These are phyloP conservation scores for Trypanosoma theileri DNA, from an alignment of 208 protist species.

Conservation along the genomic window DNA sequence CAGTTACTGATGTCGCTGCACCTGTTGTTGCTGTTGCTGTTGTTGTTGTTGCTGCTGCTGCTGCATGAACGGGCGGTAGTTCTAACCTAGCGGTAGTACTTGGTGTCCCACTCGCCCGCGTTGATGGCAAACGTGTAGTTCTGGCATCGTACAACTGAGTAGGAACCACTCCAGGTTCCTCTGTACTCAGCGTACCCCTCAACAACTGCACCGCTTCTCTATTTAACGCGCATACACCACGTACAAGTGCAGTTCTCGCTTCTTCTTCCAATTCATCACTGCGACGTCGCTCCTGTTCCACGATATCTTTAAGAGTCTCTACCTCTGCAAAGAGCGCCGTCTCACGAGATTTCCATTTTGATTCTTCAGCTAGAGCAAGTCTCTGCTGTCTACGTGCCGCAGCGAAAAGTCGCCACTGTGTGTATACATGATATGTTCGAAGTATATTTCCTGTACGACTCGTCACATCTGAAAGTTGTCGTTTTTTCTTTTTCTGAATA, in stretches of 20 bases:
- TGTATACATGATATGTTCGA: constrained; percentile 32
- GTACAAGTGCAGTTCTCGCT: constrained; percentile 79
- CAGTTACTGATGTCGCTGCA: background rate
- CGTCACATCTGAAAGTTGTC: constrained; percentile 15
- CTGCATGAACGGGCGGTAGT: background rate
- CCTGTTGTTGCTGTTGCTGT: background rate
- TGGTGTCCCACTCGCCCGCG: constrained; percentile 9
- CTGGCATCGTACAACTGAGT: constrained; percentile 15
- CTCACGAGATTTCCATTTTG: constrained; percentile 36
- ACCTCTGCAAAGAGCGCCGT: constrained; percentile 46
- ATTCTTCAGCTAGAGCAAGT: constrained; percentile 28
- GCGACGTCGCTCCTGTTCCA: constrained; percentile 35
- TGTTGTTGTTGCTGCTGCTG: constrained; percentile 9
- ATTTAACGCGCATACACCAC: constrained; percentile 88
- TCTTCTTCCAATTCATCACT: constrained; percentile 57
- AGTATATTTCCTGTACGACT: constrained; percentile 14
- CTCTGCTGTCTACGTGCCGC: constrained; percentile 36
- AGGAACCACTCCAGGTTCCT: constrained; percentile 14
- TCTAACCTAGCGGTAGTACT: constrained; percentile 17
- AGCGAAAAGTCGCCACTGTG: constrained; percentile 64
- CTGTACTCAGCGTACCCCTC: constrained; percentile 33
- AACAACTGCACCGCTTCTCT: constrained; percentile 90
- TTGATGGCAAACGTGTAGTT: background rate
- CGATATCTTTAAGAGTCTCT: constrained; percentile 33
- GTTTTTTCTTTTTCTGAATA: constrained; percentile 24